Conservation (phyloP, 1,139 yeast genomes). For the Suhomyces maxii region DNA sequence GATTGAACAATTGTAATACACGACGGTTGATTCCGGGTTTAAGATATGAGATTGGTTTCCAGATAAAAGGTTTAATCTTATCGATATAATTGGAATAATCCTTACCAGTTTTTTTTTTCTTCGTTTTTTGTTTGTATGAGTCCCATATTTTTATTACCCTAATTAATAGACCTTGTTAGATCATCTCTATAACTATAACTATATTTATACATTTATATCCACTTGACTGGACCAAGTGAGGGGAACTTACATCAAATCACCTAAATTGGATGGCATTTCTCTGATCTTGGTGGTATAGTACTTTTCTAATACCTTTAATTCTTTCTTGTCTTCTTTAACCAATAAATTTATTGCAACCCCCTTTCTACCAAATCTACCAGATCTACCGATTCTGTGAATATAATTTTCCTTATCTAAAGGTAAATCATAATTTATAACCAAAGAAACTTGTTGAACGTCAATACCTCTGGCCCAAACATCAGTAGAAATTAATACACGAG, state of each 20-base stretch:
- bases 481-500: slow-evolving; percentile 87
- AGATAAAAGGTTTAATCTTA: too few relatives aligned
- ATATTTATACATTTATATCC: neutral
- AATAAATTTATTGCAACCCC: slow-evolving; percentile 92
- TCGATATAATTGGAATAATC: too few relatives aligned
- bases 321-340: slow-evolving; percentile 64
- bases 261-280: slow-evolving; percentile 84
- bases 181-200: neutral
- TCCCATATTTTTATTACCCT: too few relatives aligned
- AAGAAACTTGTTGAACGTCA: slow-evolving; percentile 95
- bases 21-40: too few relatives aligned
- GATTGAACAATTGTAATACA: too few relatives aligned
- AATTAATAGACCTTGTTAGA: neutral
- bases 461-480: slow-evolving; percentile 99
- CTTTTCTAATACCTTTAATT: slow-evolving; percentile 68
- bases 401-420: slow-evolving; percentile 87
- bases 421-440: slow-evolving; percentile 89
- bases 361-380: slow-evolving; percentile 94
- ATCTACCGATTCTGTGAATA: slow-evolving; percentile 90
- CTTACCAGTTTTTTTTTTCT: too few relatives aligned
- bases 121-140: too few relatives aligned
- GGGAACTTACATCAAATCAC: slow-evolving; percentile 37
- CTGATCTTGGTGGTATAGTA: slow-evolving; percentile 76
- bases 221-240: neutral
- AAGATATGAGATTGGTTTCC: too few relatives aligned